Conservation (phyloP, 1,284 basidiomycete genomes). For the Cutaneotrichosporon cavernicola region DNA sequence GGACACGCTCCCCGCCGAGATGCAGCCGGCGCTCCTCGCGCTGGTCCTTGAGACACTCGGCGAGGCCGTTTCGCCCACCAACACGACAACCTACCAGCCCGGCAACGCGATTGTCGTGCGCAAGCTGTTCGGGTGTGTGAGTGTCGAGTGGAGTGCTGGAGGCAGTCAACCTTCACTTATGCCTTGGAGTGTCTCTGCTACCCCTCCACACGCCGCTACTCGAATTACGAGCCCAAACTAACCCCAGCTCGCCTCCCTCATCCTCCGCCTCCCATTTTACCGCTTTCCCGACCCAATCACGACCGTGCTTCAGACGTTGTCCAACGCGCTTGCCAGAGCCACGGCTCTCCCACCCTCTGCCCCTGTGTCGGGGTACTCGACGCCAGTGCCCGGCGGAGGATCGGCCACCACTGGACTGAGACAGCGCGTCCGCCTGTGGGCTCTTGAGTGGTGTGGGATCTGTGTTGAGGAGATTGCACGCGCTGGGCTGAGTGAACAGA, state of each 20-base stretch:
- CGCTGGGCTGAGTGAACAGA: slow-evolving; percentile 70
- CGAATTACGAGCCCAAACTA: not conserved
- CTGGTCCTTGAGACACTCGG: slow-evolving; percentile 46
- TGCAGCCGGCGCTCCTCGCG: slow-evolving; percentile 43
- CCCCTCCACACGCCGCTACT: not conserved
- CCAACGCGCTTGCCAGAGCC: slow-evolving; percentile 35
- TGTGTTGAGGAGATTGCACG: slow-evolving; percentile 74
- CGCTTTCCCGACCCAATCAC: slow-evolving; percentile 42
- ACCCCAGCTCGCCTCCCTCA: slow-evolving; percentile 44
- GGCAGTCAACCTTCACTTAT: not conserved
- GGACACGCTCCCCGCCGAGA: slow-evolving; percentile 48
- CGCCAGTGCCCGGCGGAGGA: slow-evolving; percentile 54
- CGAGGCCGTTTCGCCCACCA: slow-evolving; percentile 41
- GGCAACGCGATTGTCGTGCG: slow-evolving; percentile 64
- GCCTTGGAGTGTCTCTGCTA: not conserved
- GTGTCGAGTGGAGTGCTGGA: slow-evolving; percentile 37
- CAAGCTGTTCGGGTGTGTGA: slow-evolving; percentile 80
- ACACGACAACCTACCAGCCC: slow-evolving; percentile 36
- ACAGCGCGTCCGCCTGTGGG: slow-evolving; percentile 39
- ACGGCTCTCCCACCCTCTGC: slow-evolving; percentile 38
- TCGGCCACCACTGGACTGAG: slow-evolving; percentile 20
- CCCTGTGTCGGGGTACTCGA: slow-evolving; percentile 43
- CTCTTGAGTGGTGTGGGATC: slow-evolving; percentile 77
- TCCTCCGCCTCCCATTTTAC: slow-evolving; percentile 45
- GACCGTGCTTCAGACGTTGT: slow-evolving; percentile 42